Evolutionary conservation across 164 flowering plant species (phyloP).

Genomic region (Vitis riparia): DNA sequence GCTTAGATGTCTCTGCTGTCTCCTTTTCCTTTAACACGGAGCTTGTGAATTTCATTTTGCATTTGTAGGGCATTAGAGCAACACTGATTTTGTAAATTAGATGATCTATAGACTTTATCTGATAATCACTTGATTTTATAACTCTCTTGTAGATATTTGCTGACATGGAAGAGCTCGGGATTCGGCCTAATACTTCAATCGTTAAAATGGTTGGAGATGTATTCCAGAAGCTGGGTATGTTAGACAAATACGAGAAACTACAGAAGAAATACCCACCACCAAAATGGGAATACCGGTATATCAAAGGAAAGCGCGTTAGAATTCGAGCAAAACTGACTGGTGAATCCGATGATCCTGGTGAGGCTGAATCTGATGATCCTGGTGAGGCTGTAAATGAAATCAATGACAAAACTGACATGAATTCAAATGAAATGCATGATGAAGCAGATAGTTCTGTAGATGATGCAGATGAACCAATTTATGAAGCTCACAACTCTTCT

Average conservation of each 20-base stretch:
- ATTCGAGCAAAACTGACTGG: slow-evolving; percentile 32
- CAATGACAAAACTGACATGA: neutral
- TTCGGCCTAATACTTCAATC: slow-evolving; percentile 56
- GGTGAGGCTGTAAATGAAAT: slow-evolving; percentile 1
- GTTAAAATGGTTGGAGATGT: slow-evolving; percentile 72
- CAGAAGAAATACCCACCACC: slow-evolving; percentile 80
- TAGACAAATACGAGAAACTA: slow-evolving; percentile 72
- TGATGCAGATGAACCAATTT: neutral
- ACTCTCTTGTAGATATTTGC: slow-evolving; percentile 65
- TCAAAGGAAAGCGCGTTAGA: slow-evolving; percentile 80
- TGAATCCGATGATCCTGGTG: slow-evolving; percentile 12
- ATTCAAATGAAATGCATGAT: slow-evolving; percentile 6
- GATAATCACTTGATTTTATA: no score
- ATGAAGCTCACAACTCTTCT: slow-evolving; percentile 3
- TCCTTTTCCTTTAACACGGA: no score
- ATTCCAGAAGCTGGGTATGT: slow-evolving; percentile 74
- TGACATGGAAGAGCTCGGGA: slow-evolving; percentile 94
- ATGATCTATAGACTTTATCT: no score
- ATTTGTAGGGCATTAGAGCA: no score
- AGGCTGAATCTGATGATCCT: slow-evolving; percentile 16
- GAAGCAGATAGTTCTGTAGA: slow-evolving; percentile 4
- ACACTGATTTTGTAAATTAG: no score
- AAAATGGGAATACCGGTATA: slow-evolving; percentile 74
- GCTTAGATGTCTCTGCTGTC: no score
- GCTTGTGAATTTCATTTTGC: no score